Conservation (phyloP, 2,329 filamentous ascomycete genomes). For the Pezicula neosporulosa region DNA sequence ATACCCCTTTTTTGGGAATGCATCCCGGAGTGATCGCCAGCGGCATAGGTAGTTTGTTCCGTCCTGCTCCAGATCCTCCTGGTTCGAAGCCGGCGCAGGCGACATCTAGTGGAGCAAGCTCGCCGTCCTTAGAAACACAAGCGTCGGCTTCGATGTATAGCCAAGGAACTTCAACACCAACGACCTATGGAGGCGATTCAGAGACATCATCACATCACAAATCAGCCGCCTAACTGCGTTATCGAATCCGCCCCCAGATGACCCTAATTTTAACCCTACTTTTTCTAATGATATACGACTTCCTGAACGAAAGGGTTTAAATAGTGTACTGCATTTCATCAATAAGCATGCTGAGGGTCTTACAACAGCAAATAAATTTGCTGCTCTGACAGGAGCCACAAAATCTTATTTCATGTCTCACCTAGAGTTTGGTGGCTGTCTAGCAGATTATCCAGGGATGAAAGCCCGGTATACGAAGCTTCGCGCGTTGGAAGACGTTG, state of each 20-base stretch:
- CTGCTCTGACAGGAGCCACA: conserved; percentile 53
- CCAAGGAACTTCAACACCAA: background rate
- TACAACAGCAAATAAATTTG: conserved; percentile 29
- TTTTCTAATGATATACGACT: conserved; percentile 73
- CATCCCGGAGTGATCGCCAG: conserved; percentile 85
- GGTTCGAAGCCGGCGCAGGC: conserved; percentile 8
- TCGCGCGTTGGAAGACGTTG: conserved; percentile 67
- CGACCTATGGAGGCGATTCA: conserved; percentile 16
- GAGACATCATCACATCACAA: conserved; percentile 17
- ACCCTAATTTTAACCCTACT: conserved; percentile 71
- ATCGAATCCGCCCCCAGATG: conserved; percentile 25
- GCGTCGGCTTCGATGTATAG: conserved; percentile 11
- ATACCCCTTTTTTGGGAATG: conserved; percentile 83
- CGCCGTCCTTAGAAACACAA: conserved; percentile 13
- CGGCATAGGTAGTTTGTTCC: conserved; percentile 76
- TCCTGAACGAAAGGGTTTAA: conserved; percentile 65
- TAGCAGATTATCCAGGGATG: conserved; percentile 72
- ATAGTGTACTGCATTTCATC: conserved; percentile 69
- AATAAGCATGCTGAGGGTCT: conserved; percentile 73
- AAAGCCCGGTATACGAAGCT: conserved; percentile 67
- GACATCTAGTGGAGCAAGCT: conserved; percentile 11
- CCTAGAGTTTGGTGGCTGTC: conserved; percentile 76
- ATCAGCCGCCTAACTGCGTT: conserved; percentile 20
- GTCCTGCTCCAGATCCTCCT: conserved; percentile 37
- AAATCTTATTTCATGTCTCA: conserved; percentile 75